These are phyloP conservation scores for Plenodomus tracheiphilus DNA, from an alignment of 2,329 filamentous ascomycete species.

Conservation along the genomic window DNA sequence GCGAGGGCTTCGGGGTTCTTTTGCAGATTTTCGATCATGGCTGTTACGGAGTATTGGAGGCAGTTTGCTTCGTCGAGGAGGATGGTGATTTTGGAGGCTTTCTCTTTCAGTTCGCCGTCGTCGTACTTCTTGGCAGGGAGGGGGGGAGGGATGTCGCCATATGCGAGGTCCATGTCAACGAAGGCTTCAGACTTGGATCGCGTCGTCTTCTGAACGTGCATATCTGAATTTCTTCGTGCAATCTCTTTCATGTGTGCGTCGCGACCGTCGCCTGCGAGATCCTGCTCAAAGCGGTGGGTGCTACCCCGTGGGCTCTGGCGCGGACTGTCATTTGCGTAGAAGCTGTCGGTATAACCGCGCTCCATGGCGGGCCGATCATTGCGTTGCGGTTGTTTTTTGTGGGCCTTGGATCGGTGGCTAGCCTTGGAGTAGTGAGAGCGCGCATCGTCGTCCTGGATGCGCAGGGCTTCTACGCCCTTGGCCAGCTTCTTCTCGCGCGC, in stretches of 20 bases:
- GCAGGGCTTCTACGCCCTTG: slow-evolving; percentile 58
- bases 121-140: slow-evolving; percentile 55
- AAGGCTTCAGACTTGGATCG: slow-evolving; percentile 50
- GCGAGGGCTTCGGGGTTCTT: slow-evolving; percentile 89
- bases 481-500: slow-evolving; percentile 62
- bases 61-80: slow-evolving; percentile 88
- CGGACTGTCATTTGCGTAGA: slow-evolving; percentile 47
- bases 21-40: slow-evolving; percentile 79
- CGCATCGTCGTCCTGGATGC: slow-evolving; percentile 45
- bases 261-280: slow-evolving; percentile 33
- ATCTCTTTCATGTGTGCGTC: slow-evolving; percentile 46
- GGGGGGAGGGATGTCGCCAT: slow-evolving; percentile 78
- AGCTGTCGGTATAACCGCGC: slow-evolving; percentile 52
- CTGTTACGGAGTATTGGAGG: slow-evolving; percentile 78
- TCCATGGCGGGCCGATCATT: slow-evolving; percentile 43
- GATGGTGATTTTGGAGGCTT: slow-evolving; percentile 74
- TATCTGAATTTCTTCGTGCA: slow-evolving; percentile 49
- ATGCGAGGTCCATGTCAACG: slow-evolving; percentile 90
- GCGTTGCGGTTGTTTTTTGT: slow-evolving; percentile 14
- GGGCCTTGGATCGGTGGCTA: slow-evolving; percentile 31
- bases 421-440: slow-evolving; percentile 37
- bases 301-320: slow-evolving; percentile 21
- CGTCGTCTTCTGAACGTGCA: slow-evolving; percentile 18
- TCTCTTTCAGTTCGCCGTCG: slow-evolving; percentile 63
- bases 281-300: slow-evolving; percentile 35